These are phyloP conservation scores for Ulota crispa DNA, from an alignment of 225 moss, liverwort and hornwort genomes.

Conservation along the genomic window DNA sequence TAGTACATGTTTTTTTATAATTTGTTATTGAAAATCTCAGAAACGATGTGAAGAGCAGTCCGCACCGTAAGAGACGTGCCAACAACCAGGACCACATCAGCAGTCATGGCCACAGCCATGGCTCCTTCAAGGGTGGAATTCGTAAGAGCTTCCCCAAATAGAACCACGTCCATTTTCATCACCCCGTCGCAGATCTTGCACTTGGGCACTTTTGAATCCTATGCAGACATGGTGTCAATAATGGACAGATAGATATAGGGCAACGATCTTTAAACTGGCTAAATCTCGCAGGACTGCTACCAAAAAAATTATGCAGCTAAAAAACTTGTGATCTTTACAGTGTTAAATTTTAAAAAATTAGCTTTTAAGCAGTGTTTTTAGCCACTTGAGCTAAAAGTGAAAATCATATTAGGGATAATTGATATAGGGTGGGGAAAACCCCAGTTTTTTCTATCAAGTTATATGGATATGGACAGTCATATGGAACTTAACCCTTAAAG, in stretches of 20 bases:
- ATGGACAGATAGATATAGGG: no score
- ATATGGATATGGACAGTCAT: not conserved
- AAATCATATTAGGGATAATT: no score
- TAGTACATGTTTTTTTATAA: not conserved
- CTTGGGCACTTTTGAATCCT: conserved; percentile 44
- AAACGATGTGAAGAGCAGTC: not conserved
- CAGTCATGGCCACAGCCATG: conserved; percentile 38
- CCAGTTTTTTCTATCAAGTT: no score
- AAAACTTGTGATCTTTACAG: no score
- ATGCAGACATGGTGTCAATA: not conserved
- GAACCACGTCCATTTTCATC: conserved; percentile 50
- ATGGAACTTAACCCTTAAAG: not conserved
- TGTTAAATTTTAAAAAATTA: no score
- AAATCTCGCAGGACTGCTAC: no score
- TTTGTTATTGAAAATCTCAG: not conserved
- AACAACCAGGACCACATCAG: conserved; percentile 48
- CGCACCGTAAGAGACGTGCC: conserved; percentile 52
- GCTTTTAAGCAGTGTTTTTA: no score
- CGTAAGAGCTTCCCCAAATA: conserved; percentile 42
- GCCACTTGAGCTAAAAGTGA: no score
- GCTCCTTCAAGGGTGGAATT: conserved; percentile 39
- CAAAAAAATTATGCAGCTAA: no score
- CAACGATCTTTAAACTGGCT: no score
- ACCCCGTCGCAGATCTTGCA: conserved; percentile 42
- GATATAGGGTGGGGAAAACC: no score